These are phyloP conservation scores for Strobilomyces dryophilus DNA, from an alignment of 768 basidiomycete species.

Conservation along the genomic window DNA sequence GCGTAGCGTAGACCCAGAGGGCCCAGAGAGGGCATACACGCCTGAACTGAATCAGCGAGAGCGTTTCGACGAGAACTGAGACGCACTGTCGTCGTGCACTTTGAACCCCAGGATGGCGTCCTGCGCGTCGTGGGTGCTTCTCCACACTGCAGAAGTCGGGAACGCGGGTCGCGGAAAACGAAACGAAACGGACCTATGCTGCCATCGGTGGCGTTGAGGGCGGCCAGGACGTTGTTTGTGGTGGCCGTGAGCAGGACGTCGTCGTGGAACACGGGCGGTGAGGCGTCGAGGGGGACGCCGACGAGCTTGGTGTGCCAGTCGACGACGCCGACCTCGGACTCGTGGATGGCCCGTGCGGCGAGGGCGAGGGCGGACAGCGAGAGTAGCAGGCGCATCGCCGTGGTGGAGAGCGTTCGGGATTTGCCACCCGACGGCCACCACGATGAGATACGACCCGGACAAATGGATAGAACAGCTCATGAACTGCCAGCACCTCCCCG, in stretches of 20 bases:
- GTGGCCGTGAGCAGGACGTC: constrained; percentile 66
- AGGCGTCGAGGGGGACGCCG: constrained; percentile 62
- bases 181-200: constrained; percentile 50
- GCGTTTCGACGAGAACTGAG: neutral
- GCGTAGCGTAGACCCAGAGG: constrained; percentile 65
- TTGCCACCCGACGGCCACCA: constrained; percentile 1
- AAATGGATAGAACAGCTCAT: constrained; percentile 89
- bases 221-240: constrained; percentile 72
- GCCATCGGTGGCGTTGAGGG: constrained; percentile 63
- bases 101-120: constrained; percentile 69
- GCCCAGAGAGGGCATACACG: constrained; percentile 71
- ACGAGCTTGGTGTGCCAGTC: constrained; percentile 85
- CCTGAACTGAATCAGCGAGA: constrained; percentile 36
- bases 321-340: constrained; percentile 73
- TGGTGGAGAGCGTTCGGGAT: neutral
- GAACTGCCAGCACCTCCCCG: constrained; percentile 82
- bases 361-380: constrained; percentile 16
- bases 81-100: constrained; percentile 48
- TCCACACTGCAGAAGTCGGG: constrained; percentile 55
- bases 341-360: constrained; percentile 49
- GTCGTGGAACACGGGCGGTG: constrained; percentile 55
- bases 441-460: constrained; percentile 50
- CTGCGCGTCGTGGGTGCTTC: constrained; percentile 65
- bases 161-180: constrained; percentile 6
- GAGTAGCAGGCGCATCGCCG: constrained; percentile 19